phyloP scores from a whole-genome alignment of 164 flowering plant species.

The Dillenia turbinata region DNA sequence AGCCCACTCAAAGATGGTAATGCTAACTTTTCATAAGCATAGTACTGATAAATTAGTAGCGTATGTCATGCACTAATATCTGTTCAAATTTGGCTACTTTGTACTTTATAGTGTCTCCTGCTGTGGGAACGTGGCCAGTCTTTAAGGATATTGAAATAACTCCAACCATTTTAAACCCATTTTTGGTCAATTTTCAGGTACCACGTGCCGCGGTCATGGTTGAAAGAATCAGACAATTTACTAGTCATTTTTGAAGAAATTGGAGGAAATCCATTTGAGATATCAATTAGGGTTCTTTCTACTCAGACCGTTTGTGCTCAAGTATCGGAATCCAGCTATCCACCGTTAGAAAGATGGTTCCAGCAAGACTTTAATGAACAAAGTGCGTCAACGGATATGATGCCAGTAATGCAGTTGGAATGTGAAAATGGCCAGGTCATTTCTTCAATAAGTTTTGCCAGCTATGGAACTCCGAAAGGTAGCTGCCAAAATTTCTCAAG shows the following conservation, averaged over 20 bases:
- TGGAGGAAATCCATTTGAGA: conserved; percentile 77
- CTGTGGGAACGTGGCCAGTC: no score
- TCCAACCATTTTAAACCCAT: neutral
- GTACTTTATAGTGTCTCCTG: no score
- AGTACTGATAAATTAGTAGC: no score
- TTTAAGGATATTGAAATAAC: no score
- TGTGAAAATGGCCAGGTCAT: conserved; percentile 67
- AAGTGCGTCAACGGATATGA: conserved; percentile 17
- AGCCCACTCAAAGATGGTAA: conserved; percentile 80
- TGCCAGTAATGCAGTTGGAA: conserved; percentile 64
- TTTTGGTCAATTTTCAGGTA: conserved; percentile 45
- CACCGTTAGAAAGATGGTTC: conserved; percentile 61
- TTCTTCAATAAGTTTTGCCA: conserved; percentile 67
- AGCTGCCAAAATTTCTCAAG: conserved; percentile 58
- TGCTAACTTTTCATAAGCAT: no score
- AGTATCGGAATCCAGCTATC: conserved; percentile 69
- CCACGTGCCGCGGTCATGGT: conserved; percentile 87
- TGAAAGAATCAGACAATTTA: conserved; percentile 51
- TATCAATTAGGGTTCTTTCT: conserved; percentile 42
- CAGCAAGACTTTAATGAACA: conserved; percentile 19
- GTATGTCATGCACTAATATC: no score
- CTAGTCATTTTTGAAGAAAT: conserved; percentile 88
- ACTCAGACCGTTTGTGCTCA: conserved; percentile 47
- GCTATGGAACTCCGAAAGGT: conserved; percentile 88
- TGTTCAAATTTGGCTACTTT: no score